Conservation (phyloP, 164 flowering plant genomes). For the Malania oleifera region DNA sequence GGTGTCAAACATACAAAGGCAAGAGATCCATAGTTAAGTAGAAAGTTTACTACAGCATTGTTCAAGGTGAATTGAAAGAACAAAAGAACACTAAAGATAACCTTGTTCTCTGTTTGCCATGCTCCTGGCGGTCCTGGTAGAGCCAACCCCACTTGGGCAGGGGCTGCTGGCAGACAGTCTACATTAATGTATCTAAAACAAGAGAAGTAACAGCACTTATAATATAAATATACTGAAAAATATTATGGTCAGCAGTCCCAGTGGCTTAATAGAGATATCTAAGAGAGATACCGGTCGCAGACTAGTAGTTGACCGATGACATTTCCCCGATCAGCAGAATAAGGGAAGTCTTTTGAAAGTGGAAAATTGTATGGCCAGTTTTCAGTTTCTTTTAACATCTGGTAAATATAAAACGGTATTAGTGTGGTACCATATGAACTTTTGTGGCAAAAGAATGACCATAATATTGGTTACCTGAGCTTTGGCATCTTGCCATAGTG, state of each 20-base stretch:
- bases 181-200: slow-evolving; percentile 20
- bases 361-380: slow-evolving; percentile 65
- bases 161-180: slow-evolving; percentile 6
- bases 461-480: too few species aligned
- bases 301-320: slow-evolving; percentile 44
- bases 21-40: too few species aligned
- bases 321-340: slow-evolving; percentile 31
- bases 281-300: slow-evolving; percentile 33
- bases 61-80: not conserved
- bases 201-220: not conserved
- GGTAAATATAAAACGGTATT: too few species aligned
- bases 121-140: slow-evolving; percentile 43
- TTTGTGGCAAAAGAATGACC: too few species aligned
- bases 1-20: not conserved
- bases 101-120: slow-evolving; percentile 60
- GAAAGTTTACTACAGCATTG: too few species aligned
- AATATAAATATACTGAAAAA: too few species aligned
- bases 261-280: too few species aligned
- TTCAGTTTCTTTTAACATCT: slow-evolving; percentile 42
- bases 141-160: slow-evolving; percentile 54
- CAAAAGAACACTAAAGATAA: slow-evolving; percentile 10
- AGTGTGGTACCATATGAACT: too few species aligned
- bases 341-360: slow-evolving; percentile 39
- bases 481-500: slow-evolving; percentile 37
- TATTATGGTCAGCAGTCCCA: too few species aligned